These are phyloP conservation scores for Myochromella boudieri DNA, from an alignment of 768 basidiomycete species.

Conservation along the genomic window DNA sequence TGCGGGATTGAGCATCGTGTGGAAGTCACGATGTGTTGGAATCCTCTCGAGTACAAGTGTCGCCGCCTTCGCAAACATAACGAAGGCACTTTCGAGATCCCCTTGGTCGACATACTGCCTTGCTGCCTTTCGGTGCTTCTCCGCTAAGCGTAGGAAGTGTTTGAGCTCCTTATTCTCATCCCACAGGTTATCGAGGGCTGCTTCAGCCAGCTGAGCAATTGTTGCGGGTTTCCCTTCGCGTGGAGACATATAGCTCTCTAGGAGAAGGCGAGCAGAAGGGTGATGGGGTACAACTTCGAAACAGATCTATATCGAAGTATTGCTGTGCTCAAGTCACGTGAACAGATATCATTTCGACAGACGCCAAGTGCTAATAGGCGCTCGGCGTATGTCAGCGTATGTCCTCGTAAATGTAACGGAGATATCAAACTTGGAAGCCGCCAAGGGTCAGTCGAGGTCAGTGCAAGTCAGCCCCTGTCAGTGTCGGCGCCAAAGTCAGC, in stretches of 20 bases:
- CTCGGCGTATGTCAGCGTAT: too few relatives aligned
- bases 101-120: constrained; percentile 44
- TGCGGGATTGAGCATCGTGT: constrained; percentile 46
- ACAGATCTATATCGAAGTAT: constrained; percentile 1
- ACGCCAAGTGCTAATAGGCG: too few relatives aligned
- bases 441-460: too few relatives aligned
- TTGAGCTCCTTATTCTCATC: constrained; percentile 63
- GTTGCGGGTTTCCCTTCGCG: constrained; percentile 42
- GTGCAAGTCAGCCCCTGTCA: too few relatives aligned
- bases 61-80: constrained; percentile 70
- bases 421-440: too few relatives aligned
- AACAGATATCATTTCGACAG: too few relatives aligned
- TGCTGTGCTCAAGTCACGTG: neutral
- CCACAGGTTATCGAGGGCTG: constrained; percentile 54
- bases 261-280: neutral
- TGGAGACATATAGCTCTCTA: neutral
- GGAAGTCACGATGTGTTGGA: constrained; percentile 71
- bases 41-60: constrained; percentile 78
- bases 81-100: constrained; percentile 71
- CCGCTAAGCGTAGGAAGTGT: constrained; percentile 63
- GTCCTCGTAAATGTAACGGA: too few relatives aligned
- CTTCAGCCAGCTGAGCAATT: constrained; percentile 66
- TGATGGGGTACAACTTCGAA: neutral
- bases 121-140: constrained; percentile 58
- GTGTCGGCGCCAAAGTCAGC: too few relatives aligned